Evolutionary conservation across 192 early-diverging fungal genomes (phyloP), one percentile per base, ranked within the genome.

Genomic region (Backusella circina): DNA sequence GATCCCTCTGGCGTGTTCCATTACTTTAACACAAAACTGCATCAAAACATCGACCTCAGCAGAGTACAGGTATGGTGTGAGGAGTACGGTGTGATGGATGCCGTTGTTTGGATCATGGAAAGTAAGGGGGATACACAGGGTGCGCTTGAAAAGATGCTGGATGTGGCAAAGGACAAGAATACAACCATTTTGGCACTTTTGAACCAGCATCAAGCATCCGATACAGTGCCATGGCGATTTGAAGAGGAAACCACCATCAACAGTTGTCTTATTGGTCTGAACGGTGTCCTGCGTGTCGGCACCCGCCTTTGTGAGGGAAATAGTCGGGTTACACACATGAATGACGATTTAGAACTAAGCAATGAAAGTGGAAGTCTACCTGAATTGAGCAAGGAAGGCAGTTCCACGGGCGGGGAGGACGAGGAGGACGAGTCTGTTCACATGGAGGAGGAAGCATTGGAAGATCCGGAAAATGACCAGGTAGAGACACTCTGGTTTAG

Each of bases 61-160:
- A 79, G 72, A 9, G 75, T 88, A 13, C 72, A 88, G n/a, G 77
- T 73, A 32, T 80, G 80, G 3, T 90, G 88, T 44, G 85, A 88
- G 65, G 28, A 80, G 12, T 71, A 84, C 35, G 84, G 84, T 21
- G 86, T 88, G 4, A 83, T 90, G 21, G 88, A 90, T 33, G 85
- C 88, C 0, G 86, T 86, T 5, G 87, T 90, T 9, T 90, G 88
- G 87, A 86, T 90, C n/a, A 75, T 88, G 79, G 87, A 90, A 64
- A 80, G 77, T 33, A 87, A 78, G 30, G 88, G 88, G 12, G 84
- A 90, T 68, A 82, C 85, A 0, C 72, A 81, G 30, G 88, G 85
- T 9, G 88, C 88, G 2, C 74, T 90, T 21, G 71, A 80, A 31
- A 90, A 87, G 67, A 82, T 90, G 47, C 72, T 90, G 18, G 83